A percentile compares a stretch with the other conserved stretches of the same genome.
These are phyloP conservation scores for Trametes sp. DNA, from an alignment of 1,284 basidiomycete genomes.

Conservation along the genomic window DNA sequence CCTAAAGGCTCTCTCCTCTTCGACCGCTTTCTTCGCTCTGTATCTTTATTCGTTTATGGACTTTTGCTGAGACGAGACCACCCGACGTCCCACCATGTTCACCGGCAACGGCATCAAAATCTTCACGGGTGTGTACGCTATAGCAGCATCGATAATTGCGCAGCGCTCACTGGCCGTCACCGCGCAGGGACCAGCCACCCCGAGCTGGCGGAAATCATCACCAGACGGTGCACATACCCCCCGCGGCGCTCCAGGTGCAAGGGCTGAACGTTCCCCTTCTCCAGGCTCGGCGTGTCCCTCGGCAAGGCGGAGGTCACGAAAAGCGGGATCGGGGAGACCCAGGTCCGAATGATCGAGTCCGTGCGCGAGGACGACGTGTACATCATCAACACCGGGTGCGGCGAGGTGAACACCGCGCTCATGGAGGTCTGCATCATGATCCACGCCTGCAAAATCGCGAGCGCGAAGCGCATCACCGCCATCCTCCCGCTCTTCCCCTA, in stretches of 20 bases:
- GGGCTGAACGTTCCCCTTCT: slow-evolving; percentile 14
- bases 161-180: slow-evolving; percentile 19
- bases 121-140: slow-evolving; percentile 78
- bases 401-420: slow-evolving; percentile 86
- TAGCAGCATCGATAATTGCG: slow-evolving; percentile 17
- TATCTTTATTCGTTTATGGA: slow-evolving; percentile 43
- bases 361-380: slow-evolving; percentile 99
- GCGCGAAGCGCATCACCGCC: slow-evolving; percentile 95
- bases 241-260: neutral
- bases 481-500: slow-evolving; percentile 96
- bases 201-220: slow-evolving; percentile 93
- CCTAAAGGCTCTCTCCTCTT: slow-evolving; percentile 21
- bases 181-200: slow-evolving; percentile 89
- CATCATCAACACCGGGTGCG: slow-evolving; percentile 96
- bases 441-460: slow-evolving; percentile 98
- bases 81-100: slow-evolving; percentile 56
- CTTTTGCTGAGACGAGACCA: slow-evolving; percentile 29
- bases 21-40: slow-evolving; percentile 34
- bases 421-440: slow-evolving; percentile 99
- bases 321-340: slow-evolving; percentile 93
- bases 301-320: slow-evolving; percentile 86
- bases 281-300: slow-evolving; percentile 85
- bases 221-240: slow-evolving; percentile 72
- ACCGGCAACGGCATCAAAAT: slow-evolving; percentile 90
- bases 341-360: slow-evolving; percentile 92